Percentiles rank a stretch among this genome's conserved stretches.
These are phyloP conservation scores for Pythium periplocum DNA, from an alignment of 352 stramenopile genomes.

Conservation along the genomic window DNA sequence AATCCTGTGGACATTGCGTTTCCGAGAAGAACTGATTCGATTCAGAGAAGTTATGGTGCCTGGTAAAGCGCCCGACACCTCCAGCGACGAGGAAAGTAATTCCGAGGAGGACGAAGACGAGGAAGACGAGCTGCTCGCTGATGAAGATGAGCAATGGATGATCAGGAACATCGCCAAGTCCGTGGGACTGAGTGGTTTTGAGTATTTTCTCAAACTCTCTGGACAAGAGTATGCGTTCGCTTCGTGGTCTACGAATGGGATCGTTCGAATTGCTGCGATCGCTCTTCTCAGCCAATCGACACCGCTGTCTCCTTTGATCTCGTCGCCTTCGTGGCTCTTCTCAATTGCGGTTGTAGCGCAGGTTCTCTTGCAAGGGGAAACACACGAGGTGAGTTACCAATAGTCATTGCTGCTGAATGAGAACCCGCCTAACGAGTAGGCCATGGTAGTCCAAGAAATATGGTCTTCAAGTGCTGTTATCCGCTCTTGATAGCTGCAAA, in stretches of 20 bases:
- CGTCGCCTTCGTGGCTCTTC: slow-evolving; percentile 5
- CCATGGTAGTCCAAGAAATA: too few species aligned
- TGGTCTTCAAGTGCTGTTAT: too few species aligned
- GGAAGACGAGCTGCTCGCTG: slow-evolving; percentile 6
- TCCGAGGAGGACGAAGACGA: neutral
- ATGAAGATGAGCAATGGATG: slow-evolving; percentile 34
- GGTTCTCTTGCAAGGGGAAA: too few species aligned
- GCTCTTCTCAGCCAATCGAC: neutral
- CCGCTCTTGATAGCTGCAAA: too few species aligned
- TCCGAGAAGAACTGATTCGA: slow-evolving; percentile 45
- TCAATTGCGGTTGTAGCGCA: too few species aligned
- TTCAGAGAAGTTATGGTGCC: slow-evolving; percentile 36
- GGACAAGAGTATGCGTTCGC: slow-evolving; percentile 54
- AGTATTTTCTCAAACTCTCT: slow-evolving; percentile 45
- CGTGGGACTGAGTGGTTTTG: slow-evolving; percentile 26
- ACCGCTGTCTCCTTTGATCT: slow-evolving; percentile 19
- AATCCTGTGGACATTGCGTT: slow-evolving; percentile 44
- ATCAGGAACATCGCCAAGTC: slow-evolving; percentile 10
- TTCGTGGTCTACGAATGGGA: slow-evolving; percentile 47
- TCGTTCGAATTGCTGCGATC: slow-evolving; percentile 26
- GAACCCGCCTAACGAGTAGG: too few species aligned
- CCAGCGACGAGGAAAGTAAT: slow-evolving; percentile 19
- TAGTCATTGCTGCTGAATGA: too few species aligned
- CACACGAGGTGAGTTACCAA: too few species aligned
- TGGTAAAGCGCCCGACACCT: slow-evolving; percentile 15